Conservation (phyloP, 2,329 filamentous ascomycete genomes). For the Aureobasidium sp. region DNA sequence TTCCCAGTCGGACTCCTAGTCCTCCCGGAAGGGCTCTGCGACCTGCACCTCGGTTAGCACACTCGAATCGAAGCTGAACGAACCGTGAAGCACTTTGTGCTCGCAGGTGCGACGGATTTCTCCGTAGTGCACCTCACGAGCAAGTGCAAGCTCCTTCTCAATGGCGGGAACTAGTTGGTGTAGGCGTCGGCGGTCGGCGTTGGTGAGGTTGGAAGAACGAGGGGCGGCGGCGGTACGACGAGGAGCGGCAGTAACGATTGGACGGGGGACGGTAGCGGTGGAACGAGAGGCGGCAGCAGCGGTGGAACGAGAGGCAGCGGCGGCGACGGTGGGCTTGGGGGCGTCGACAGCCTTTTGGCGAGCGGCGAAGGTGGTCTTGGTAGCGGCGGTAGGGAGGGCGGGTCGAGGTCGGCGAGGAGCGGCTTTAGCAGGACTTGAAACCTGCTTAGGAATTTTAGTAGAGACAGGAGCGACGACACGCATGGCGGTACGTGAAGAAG, state of each 20-base stretch:
- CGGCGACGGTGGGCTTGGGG: neutral
- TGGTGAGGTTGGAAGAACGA: neutral
- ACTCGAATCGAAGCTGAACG: neutral
- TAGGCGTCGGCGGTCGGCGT: neutral
- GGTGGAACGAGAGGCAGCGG: neutral
- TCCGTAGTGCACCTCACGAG: neutral
- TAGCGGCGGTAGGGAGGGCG: too few relatives aligned
- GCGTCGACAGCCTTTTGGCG: neutral
- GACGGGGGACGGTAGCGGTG: neutral
- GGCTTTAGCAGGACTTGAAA: too few relatives aligned
- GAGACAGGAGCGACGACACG: too few relatives aligned
- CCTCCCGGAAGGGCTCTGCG: neutral
- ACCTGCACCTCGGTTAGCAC: neutral
- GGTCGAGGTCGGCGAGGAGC: too few relatives aligned
- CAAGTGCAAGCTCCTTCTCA: neutral
- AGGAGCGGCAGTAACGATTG: neutral
- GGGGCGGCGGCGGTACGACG: neutral
- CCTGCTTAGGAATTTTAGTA: too few relatives aligned
- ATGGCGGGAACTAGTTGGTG: neutral
- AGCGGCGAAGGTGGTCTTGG: neutral
- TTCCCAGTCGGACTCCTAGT: constrained; percentile 6
- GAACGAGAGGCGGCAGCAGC: neutral
- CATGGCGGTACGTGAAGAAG: too few relatives aligned
- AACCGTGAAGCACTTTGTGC: neutral
- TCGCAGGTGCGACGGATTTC: neutral